Conservation (phyloP, 164 flowering plant species). For the Echeveria elegans region DNA sequence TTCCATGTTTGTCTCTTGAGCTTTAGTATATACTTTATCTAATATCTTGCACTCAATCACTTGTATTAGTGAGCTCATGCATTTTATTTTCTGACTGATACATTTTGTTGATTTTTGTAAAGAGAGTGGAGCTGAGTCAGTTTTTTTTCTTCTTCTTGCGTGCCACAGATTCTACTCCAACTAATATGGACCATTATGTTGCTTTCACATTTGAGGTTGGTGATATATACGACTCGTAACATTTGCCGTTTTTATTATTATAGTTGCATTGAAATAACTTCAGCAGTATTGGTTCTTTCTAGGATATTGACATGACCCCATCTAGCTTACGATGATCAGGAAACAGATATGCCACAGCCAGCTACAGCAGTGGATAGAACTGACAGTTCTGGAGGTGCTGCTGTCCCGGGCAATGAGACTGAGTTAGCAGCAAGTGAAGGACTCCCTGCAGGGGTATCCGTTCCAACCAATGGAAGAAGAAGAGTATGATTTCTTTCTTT, state of each 20-base stretch:
- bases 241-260: background rate
- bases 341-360: background rate
- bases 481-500: conserved; percentile 10
- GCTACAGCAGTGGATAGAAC: too few relatives aligned
- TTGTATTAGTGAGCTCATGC: too few relatives aligned
- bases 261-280: background rate
- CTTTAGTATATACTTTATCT: too few relatives aligned
- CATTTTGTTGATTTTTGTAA: too few relatives aligned
- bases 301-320: conserved; percentile 5
- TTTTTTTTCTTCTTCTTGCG: too few relatives aligned
- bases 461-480: conserved; percentile 12
- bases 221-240: background rate
- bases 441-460: background rate
- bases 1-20: conserved; percentile 35
- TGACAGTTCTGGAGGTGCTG: too few relatives aligned
- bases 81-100: too few relatives aligned
- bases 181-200: conserved; percentile 42
- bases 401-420: conserved; percentile 9
- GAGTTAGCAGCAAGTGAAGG: conserved; percentile 7
- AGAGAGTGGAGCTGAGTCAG: too few relatives aligned
- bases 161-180: conserved; percentile 48
- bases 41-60: too few relatives aligned
- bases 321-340: background rate
- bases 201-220: conserved; percentile 60
- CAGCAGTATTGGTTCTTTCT: background rate